Base-by-base conservation (phyloP, 352 stramenopile genomes). In the Phytophthora ohioensis region DNA sequence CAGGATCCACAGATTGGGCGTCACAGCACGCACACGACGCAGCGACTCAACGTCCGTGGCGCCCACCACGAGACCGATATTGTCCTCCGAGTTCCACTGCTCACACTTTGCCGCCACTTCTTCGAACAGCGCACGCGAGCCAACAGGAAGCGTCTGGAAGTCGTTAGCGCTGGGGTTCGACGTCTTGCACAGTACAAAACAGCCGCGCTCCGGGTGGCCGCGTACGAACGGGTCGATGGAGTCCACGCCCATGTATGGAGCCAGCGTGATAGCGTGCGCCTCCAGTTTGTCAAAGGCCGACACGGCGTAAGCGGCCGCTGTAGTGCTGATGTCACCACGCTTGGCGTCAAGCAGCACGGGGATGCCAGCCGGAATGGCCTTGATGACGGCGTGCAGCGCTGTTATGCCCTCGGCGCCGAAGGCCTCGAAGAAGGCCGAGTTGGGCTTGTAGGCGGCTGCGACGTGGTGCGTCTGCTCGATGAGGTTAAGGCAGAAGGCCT, bases 101-200 rank as follows among this genome's bases (percentile, higher is more conserved):
- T 90, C 69, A 13, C 91, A 93, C 67, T 98, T 92, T 45, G 89
- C 77, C 32, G 96, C 96, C 43, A 99, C 97, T 59, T 97, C 83
- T 75, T 98, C 94, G 64, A 92, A 98, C 6, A 96, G 73, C 71
- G 84, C 53, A 30, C 75, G 76, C 3, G 77, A 71, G 45, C 66
- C 73, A 17, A 94, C 75, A 4, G 75, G 56, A 31, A 96, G 80
- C 55, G 94, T 97, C 72, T 99, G 92, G 51, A 99, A 91, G 69
- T 99, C 97, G 66, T 98, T 97, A 9, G 96, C 97, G 54, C 91
- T 98, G 32, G 94, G 91, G 83, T 99, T 99, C 7, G 97, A 99
- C 30, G 98, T 99, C 91, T 99, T 99, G 84, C 98, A 99, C 10
- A 99, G 86, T 45, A 99, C 84, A 74, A 99, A 99, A 57, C 94